Evolutionary conservation across 768 basidiomycete genomes (phyloP).

Genomic region (Termitomyces heimii): DNA sequence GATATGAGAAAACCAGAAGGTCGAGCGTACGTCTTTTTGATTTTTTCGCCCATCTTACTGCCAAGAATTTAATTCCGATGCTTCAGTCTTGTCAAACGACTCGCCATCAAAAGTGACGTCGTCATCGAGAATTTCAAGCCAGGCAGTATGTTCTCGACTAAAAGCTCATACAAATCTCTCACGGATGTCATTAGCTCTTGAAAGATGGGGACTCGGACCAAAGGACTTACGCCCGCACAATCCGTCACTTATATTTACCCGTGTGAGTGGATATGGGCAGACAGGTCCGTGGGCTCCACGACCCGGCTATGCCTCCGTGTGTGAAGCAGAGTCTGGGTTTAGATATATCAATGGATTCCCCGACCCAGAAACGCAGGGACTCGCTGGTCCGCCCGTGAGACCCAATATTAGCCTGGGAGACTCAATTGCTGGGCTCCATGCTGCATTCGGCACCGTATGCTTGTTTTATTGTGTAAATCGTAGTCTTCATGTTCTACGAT

Average conservation of each 20-base stretch:
- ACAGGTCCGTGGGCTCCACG: slow-evolving; percentile 68
- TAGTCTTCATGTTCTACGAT: neutral
- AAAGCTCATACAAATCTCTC: neutral
- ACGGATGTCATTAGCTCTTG: slow-evolving; percentile 40
- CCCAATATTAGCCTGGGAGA: slow-evolving; percentile 73
- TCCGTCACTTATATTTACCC: slow-evolving; percentile 85
- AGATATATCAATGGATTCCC: slow-evolving; percentile 67
- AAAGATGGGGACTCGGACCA: slow-evolving; percentile 65
- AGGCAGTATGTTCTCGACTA: slow-evolving; percentile 45
- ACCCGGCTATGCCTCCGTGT: slow-evolving; percentile 70
- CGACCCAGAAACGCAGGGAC: slow-evolving; percentile 42
- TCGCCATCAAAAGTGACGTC: slow-evolving; percentile 62
- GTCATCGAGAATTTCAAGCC: slow-evolving; percentile 71
- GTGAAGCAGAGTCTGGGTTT: slow-evolving; percentile 72
- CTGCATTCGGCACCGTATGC: slow-evolving; percentile 65
- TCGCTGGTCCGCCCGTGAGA: slow-evolving; percentile 58
- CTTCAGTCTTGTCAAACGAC: slow-evolving; percentile 49
- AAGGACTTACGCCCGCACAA: slow-evolving; percentile 62
- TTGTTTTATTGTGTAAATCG: neutral
- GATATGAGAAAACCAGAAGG: slow-evolving; percentile 56
- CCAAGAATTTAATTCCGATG: neutral
- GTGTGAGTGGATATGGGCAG: slow-evolving; percentile 74
- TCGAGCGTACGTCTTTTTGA: slow-evolving; percentile 23
- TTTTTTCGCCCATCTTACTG: neutral
- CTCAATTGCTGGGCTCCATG: slow-evolving; percentile 65